Conservation (phyloP, 2,329 filamentous ascomycete species). For the Ophiostoma angusticollis region DNA sequence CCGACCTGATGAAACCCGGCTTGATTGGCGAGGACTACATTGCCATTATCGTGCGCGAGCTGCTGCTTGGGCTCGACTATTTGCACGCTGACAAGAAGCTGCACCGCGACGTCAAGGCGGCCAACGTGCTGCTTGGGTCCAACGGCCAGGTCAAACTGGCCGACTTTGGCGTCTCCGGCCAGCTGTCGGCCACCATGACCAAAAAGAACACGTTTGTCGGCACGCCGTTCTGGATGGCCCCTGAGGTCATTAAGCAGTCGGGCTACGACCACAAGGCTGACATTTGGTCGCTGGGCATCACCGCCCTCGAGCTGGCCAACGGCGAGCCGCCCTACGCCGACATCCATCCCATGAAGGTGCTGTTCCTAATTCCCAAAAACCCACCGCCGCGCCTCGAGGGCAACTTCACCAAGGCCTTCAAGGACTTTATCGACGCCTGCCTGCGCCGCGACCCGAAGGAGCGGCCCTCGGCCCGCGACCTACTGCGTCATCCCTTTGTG, state of each 20-base stretch:
- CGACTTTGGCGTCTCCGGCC: conserved; percentile 93
- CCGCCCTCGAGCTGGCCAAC: conserved; percentile 78
- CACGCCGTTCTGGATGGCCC: conserved; percentile 98
- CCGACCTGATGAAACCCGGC: conserved; percentile 89
- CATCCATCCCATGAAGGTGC: conserved; percentile 96
- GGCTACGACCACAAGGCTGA: conserved; percentile 97
- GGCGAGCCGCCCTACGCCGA: conserved; percentile 92
- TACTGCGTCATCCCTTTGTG: conserved; percentile 84
- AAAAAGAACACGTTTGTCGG: conserved; percentile 99
- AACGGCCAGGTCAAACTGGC: conserved; percentile 95
- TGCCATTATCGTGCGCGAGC: conserved; percentile 82
- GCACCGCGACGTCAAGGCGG: conserved; percentile 93
- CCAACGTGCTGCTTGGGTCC: conserved; percentile 78
- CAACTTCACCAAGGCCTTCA: conserved; percentile 70
- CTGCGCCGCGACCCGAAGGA: conserved; percentile 81
- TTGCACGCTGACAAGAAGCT: conserved; percentile 91
- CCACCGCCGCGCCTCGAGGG: conserved; percentile 69
- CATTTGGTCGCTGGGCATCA: conserved; percentile 94
- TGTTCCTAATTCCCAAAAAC: conserved; percentile 94
- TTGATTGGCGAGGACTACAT: conserved; percentile 90
- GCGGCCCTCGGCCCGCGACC: conserved; percentile 71
- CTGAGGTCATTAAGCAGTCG: conserved; percentile 96
- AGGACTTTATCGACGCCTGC: conserved; percentile 74
- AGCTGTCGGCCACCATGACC: conserved; percentile 94
- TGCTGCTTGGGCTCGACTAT: conserved; percentile 83